Percentiles rank a stretch among this genome's conserved stretches.
These are phyloP conservation scores for Cercospora nicotianae DNA, from an alignment of 2,329 filamentous ascomycete genomes.

Conservation along the genomic window DNA sequence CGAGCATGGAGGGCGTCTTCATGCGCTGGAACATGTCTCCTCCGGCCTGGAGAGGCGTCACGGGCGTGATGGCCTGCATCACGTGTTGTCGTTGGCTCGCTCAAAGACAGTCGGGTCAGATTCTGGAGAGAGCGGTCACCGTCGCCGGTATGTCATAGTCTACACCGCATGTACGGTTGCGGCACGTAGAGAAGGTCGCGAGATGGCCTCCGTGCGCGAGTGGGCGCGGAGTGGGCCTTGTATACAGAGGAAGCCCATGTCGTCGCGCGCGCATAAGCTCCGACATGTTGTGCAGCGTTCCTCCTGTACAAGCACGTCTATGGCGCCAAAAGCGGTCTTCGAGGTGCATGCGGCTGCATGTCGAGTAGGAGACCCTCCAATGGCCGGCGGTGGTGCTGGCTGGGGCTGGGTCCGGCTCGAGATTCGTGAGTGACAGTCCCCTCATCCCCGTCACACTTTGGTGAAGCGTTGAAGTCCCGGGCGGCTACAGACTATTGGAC, in stretches of 20 bases:
- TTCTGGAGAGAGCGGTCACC: conserved; percentile 19
- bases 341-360: conserved; percentile 22
- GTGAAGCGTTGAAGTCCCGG: conserved; percentile 17
- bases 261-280: conserved; percentile 39
- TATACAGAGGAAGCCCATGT: conserved; percentile 41
- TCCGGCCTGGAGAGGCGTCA: conserved; percentile 45
- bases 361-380: conserved; percentile 18
- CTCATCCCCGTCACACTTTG: conserved; percentile 26
- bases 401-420: conserved; percentile 15
- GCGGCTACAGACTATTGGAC: conserved; percentile 26
- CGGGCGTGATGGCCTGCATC: conserved; percentile 50
- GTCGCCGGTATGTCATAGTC: conserved; percentile 29
- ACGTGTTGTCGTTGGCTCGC: conserved; percentile 16
- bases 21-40: conserved; percentile 53
- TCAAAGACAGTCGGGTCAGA: conserved; percentile 1
- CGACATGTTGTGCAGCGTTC: conserved; percentile 33
- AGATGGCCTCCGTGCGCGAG: conserved; percentile 44
- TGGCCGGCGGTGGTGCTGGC: conserved; percentile 16
- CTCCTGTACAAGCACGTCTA: conserved; percentile 25
- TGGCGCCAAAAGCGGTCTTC: conserved; percentile 31
- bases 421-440: conserved; percentile 20
- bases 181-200: conserved; percentile 39
- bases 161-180: conserved; percentile 30
- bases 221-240: conserved; percentile 44
- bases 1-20: conserved; percentile 60